Conservation (phyloP, 495 filamentous ascomycete genomes). For the Podospora appendiculata region DNA sequence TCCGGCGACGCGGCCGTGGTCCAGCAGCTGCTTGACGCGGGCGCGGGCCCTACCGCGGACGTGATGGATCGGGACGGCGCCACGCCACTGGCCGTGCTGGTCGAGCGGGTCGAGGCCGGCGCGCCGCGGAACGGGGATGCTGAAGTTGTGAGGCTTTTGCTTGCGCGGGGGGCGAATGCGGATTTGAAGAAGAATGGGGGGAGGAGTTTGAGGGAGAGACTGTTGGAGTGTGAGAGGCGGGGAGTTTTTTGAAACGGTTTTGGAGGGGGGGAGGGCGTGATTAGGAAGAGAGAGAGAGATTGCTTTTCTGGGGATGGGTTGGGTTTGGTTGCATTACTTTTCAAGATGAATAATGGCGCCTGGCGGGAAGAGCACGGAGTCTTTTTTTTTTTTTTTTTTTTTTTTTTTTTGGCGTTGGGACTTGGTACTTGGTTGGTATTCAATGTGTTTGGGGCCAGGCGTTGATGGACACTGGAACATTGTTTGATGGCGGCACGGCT, state of each 20-base stretch:
- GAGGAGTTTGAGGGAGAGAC: neutral
- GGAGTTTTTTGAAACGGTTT: neutral
- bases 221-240: neutral
- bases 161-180: constrained; percentile 1
- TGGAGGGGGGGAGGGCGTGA: too few species aligned
- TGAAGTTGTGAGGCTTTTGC: neutral
- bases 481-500: neutral
- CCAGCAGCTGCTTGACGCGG: constrained; percentile 6
- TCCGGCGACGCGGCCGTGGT: constrained; percentile 5
- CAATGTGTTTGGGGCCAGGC: neutral
- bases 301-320: too few species aligned
- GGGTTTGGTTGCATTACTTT: too few species aligned
- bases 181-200: neutral
- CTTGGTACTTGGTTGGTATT: too few species aligned
- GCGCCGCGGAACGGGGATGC: neutral
- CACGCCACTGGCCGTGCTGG: constrained; percentile 2
- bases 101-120: neutral
- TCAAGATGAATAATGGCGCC: neutral
- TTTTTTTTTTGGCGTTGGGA: neutral
- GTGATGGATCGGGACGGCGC: constrained; percentile 2
- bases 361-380: neutral
- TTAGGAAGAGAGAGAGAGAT: too few species aligned
- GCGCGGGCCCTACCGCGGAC: neutral
- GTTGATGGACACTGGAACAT: neutral
- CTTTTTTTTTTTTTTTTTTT: neutral